These are phyloP conservation scores for Plasmodium relictum DNA, from an alignment of 169 alveolate genomes.

Conservation along the genomic window DNA sequence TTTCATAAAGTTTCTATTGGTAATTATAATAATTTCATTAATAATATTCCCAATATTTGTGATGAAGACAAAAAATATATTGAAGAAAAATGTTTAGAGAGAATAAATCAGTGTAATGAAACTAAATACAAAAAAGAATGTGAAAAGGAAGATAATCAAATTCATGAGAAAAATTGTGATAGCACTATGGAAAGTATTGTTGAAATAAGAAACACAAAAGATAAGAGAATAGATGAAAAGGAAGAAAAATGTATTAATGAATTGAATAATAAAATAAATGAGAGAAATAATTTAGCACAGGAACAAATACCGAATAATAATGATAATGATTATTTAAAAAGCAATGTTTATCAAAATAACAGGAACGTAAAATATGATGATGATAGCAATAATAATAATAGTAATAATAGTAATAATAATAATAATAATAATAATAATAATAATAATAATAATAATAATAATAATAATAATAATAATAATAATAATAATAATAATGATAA, in stretches of 20 bases:
- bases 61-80: neutral
- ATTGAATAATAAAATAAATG: neutral
- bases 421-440: neutral
- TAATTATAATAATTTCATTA: neutral
- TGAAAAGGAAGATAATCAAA: constrained; percentile 3
- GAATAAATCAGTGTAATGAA: constrained; percentile 1
- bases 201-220: constrained; percentile 14
- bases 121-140: constrained; percentile 8
- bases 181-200: constrained; percentile 52
- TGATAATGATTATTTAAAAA: neutral
- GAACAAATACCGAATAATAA: neutral
- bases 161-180: constrained; percentile 7
- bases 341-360: neutral
- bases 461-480: neutral
- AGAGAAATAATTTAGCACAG: neutral
- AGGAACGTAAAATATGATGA: neutral
- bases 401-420: neutral
- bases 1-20: neutral
- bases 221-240: neutral
- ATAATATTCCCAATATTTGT: no score
- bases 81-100: constrained; percentile 1
- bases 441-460: neutral
- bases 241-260: neutral
- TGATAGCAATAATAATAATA: neutral
- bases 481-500: neutral